A percentile compares a stretch with the other conserved stretches of the same genome.
These are phyloP conservation scores for Scheffersomyces segobiensis DNA, from an alignment of 1,139 yeast species.

Conservation along the genomic window DNA sequence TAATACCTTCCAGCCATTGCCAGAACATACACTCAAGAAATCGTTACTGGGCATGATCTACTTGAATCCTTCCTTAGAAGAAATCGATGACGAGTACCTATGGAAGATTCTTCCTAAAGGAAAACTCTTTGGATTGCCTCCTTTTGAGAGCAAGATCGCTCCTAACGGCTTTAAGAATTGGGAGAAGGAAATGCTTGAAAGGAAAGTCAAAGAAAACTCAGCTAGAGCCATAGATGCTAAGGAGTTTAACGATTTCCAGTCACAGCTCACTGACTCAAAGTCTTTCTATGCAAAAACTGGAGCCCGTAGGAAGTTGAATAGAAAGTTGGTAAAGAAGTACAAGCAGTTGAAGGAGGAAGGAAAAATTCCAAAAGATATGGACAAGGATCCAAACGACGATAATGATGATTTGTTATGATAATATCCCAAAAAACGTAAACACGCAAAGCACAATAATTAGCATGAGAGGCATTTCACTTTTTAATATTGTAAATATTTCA, in stretches of 20 bases:
- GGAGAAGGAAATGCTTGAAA: slow-evolving; percentile 30
- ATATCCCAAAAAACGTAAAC: background rate
- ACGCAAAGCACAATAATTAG: background rate
- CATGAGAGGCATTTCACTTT: background rate
- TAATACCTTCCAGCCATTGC: slow-evolving; percentile 25
- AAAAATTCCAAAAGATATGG: slow-evolving; percentile 9
- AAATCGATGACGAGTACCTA: slow-evolving; percentile 41
- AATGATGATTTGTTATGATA: slow-evolving; percentile 1
- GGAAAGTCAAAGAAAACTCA: slow-evolving; percentile 18
- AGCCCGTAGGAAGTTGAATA: slow-evolving; percentile 32
- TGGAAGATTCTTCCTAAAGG: slow-evolving; percentile 43
- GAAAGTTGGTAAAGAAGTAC: slow-evolving; percentile 30
- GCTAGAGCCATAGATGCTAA: slow-evolving; percentile 18
- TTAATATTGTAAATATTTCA: background rate
- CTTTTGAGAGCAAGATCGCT: slow-evolving; percentile 28
- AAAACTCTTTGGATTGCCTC: slow-evolving; percentile 37
- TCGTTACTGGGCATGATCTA: slow-evolving; percentile 44
- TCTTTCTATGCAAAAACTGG: slow-evolving; percentile 27
- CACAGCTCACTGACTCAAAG: slow-evolving; percentile 17
- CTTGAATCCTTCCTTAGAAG: slow-evolving; percentile 35
- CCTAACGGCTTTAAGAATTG: slow-evolving; percentile 37
- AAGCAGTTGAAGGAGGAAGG: slow-evolving; percentile 28
- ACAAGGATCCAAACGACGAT: slow-evolving; percentile 1
- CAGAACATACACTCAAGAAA: slow-evolving; percentile 42
- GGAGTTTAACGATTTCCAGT: slow-evolving; percentile 25